Conservation (phyloP, 148 eudicot species). For the Hydrangea macrophylla region DNA sequence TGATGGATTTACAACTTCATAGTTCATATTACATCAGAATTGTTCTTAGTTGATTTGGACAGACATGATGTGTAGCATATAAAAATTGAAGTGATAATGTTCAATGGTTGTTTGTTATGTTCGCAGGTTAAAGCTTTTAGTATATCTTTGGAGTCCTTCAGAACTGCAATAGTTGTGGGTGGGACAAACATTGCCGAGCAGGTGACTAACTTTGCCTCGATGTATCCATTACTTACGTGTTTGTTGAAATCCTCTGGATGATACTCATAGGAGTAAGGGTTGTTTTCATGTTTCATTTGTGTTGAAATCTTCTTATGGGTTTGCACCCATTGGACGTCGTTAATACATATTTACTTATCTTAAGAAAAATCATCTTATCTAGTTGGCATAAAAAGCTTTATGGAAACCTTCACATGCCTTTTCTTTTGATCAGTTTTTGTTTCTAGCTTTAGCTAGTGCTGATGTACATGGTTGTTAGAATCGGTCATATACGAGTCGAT, state of each 20-base stretch:
- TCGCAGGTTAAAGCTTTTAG: conserved; percentile 52
- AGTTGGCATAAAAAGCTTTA: neutral
- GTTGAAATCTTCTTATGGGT: neutral
- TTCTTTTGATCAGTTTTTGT: neutral
- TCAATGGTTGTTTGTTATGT: neutral
- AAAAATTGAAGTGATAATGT: neutral
- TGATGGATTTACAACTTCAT: too few relatives aligned
- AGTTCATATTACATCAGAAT: neutral
- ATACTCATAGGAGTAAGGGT: neutral
- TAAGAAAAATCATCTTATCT: neutral
- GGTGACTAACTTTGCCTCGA: conserved; percentile 22
- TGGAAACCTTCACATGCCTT: neutral
- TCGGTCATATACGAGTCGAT: too few relatives aligned
- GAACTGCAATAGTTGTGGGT: conserved; percentile 55
- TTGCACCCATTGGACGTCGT: too few relatives aligned
- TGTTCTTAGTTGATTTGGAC: neutral
- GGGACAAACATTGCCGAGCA: conserved; percentile 59
- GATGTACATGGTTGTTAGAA: too few relatives aligned
- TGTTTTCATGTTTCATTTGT: neutral
- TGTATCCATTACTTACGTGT: neutral
- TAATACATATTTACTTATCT: too few relatives aligned
- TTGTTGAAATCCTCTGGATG: neutral
- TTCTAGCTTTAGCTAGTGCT: too few relatives aligned
- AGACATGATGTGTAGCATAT: too few relatives aligned
- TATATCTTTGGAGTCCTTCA: conserved; percentile 45